Evolutionary conservation across 352 stramenopile genomes (phyloP).

Genomic region (Pilasporangium apinafurcum): DNA sequence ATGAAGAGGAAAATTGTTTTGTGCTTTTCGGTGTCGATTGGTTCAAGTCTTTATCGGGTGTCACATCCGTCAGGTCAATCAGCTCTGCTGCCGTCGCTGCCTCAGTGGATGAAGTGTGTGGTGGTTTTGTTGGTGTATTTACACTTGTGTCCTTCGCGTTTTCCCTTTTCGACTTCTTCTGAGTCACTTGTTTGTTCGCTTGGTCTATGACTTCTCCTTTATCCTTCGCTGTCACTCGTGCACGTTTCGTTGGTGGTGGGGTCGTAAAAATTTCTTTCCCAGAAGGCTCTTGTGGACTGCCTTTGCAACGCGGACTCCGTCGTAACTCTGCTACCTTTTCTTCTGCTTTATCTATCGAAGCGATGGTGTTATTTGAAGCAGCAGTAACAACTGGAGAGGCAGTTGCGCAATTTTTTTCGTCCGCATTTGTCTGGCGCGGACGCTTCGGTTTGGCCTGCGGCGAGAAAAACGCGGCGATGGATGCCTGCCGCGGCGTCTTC

Average conservation of each 20-base stretch:
- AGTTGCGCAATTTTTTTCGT: conserved; percentile 11
- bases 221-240: not conserved
- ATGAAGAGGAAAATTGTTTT: too few species aligned
- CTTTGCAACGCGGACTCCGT: too few species aligned
- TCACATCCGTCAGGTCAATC: conserved; percentile 14
- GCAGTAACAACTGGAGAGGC: too few species aligned
- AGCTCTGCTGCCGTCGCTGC: not conserved
- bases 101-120: not conserved
- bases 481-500: too few species aligned
- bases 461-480: conserved; percentile 79
- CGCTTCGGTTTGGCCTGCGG: conserved; percentile 18
- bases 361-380: too few species aligned
- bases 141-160: conserved; percentile 3
- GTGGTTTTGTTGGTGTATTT: not conserved
- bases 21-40: too few species aligned
- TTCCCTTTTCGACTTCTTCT: too few species aligned
- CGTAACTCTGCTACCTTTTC: too few species aligned
- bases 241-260: conserved; percentile 7
- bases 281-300: not conserved
- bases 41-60: too few species aligned
- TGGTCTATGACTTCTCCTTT: conserved; percentile 1
- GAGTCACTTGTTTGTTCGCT: too few species aligned
- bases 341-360: too few species aligned
- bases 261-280: conserved; percentile 12
- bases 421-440: conserved; percentile 3